Evolutionary conservation across 768 basidiomycete genomes (phyloP).

Genomic region (Boletus tomentosulus): DNA sequence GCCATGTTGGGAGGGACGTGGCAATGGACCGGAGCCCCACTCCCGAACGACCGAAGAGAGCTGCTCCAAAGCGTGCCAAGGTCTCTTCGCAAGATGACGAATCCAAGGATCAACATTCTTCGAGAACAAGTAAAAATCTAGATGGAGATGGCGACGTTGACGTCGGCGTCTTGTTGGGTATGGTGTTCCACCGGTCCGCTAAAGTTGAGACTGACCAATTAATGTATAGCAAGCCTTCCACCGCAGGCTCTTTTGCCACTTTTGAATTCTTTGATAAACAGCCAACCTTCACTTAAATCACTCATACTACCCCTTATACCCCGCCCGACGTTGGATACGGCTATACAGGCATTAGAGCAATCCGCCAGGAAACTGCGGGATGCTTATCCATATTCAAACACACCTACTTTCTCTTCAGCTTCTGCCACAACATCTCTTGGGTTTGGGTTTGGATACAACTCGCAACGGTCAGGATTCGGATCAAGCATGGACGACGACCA

Average conservation of each 20-base stretch:
- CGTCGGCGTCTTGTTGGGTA: constrained; percentile 77
- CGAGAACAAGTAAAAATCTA: constrained; percentile 47
- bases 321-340: constrained; percentile 76
- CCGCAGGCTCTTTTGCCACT: constrained; percentile 72
- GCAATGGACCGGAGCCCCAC: constrained; percentile 86
- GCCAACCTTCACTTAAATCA: constrained; percentile 69
- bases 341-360: constrained; percentile 60
- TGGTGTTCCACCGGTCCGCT: constrained; percentile 19
- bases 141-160: constrained; percentile 49
- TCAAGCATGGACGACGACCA: constrained; percentile 28
- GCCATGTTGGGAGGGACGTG: constrained; percentile 45
- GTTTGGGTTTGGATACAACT: constrained; percentile 24
- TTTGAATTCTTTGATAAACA: constrained; percentile 60
- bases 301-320: constrained; percentile 75
- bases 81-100: constrained; percentile 22
- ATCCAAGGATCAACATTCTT: constrained; percentile 38
- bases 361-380: constrained; percentile 74
- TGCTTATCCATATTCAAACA: constrained; percentile 76
- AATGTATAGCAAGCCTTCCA: constrained; percentile 66
- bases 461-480: constrained; percentile 30
- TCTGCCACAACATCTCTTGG: constrained; percentile 35
- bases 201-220: constrained; percentile 7
- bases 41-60: constrained; percentile 70
- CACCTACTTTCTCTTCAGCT: constrained; percentile 29
- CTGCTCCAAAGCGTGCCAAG: constrained; percentile 60